phyloP scores from a whole-genome alignment of 2,329 filamentous ascomycete genomes.

The Gnomoniopsis sp. region DNA sequence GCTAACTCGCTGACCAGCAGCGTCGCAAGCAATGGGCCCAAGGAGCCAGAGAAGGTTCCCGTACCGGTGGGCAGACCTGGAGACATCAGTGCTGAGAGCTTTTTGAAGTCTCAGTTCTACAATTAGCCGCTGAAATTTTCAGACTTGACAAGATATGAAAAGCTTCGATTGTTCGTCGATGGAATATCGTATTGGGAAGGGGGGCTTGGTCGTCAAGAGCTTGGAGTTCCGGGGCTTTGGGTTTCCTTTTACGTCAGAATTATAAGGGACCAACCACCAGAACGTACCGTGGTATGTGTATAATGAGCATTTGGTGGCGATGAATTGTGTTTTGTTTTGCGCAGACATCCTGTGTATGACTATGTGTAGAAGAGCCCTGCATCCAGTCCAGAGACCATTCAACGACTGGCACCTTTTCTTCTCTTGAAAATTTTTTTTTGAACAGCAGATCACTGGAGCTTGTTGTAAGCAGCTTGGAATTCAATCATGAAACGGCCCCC shows the following conservation, averaged over 20 bases:
- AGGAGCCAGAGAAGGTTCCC: slow-evolving; percentile 30
- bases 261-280: background rate
- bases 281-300: background rate
- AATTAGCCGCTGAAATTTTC: slow-evolving; percentile 33
- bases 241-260: background rate
- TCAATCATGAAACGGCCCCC: no score
- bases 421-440: no score
- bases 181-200: background rate
- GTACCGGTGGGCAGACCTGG: slow-evolving; percentile 42
- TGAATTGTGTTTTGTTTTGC: no score
- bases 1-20: slow-evolving; percentile 49
- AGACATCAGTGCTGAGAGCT: slow-evolving; percentile 50
- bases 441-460: no score
- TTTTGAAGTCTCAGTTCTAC: slow-evolving; percentile 59
- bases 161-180: background rate
- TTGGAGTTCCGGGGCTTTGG: slow-evolving; percentile 11
- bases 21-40: slow-evolving; percentile 22
- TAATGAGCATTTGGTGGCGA: background rate
- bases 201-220: slow-evolving; percentile 11
- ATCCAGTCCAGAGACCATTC: no score
- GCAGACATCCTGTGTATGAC: no score
- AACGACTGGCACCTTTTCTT: no score
- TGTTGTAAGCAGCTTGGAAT: no score
- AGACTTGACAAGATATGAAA: background rate
- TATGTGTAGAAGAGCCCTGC: no score